Percentiles rank a stretch among this genome's conserved stretches.
These are phyloP conservation scores for Fusarium guadeloupense DNA, from an alignment of 2,329 filamentous ascomycete species.

Conservation along the genomic window DNA sequence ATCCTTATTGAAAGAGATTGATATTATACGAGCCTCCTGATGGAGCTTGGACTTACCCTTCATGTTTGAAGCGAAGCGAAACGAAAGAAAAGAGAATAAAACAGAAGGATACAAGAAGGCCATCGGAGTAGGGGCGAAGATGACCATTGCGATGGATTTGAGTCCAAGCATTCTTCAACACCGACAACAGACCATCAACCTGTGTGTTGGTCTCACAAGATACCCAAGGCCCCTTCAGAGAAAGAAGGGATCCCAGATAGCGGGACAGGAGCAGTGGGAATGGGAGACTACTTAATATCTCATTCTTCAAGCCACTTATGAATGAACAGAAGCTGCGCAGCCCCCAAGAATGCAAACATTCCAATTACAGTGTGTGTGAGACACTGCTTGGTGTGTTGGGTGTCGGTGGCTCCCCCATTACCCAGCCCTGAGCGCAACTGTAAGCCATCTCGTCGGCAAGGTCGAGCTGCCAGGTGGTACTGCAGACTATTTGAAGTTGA, in stretches of 20 bases:
- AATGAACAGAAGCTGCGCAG: not conserved
- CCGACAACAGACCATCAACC: not conserved
- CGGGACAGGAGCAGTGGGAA: not conserved
- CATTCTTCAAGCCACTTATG: constrained; percentile 2
- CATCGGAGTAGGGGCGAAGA: not conserved
- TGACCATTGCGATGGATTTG: not conserved
- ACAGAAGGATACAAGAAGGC: not conserved
- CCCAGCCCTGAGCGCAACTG: not conserved
- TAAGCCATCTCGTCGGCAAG: not conserved
- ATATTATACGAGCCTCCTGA: not conserved
- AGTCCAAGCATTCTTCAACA: not conserved
- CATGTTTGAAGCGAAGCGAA: not conserved
- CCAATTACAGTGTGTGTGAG: not conserved
- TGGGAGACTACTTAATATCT: constrained; percentile 6
- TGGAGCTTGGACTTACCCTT: too few species aligned
- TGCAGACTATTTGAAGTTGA: not conserved
- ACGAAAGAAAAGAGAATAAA: not conserved
- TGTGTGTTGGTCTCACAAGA: not conserved
- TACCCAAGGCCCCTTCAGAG: not conserved
- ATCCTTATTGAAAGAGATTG: not conserved
- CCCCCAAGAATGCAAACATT: not conserved
- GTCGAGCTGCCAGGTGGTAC: not conserved
- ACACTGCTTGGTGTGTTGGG: not conserved
- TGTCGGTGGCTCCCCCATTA: constrained; percentile 1
- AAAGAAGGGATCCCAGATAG: not conserved